These are phyloP conservation scores for Cadophora malorum DNA, from an alignment of 2,329 filamentous ascomycete species.

Conservation along the genomic window DNA sequence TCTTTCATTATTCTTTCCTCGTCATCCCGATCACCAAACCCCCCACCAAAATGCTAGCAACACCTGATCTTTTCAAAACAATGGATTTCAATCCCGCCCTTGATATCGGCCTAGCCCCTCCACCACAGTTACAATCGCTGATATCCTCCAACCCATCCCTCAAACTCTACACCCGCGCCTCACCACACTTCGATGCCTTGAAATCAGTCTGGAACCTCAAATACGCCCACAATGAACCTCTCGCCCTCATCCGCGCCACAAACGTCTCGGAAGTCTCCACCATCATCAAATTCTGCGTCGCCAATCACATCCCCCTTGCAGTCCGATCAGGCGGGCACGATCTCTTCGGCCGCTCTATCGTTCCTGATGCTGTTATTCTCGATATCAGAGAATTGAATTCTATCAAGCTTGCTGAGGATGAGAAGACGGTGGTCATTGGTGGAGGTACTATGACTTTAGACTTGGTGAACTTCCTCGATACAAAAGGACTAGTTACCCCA, in stretches of 20 bases:
- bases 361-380: conserved; percentile 1
- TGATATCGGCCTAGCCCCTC: conserved; percentile 1
- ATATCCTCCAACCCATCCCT: neutral
- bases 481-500: neutral
- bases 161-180: conserved; percentile 6
- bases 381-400: neutral
- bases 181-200: conserved; percentile 1
- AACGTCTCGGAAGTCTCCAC: neutral
- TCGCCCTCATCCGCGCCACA: neutral
- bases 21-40: neutral
- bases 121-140: neutral
- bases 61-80: neutral
- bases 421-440: neutral
- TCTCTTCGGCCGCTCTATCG: neutral
- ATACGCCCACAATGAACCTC: neutral
- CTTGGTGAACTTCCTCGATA: conserved; percentile 2
- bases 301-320: neutral
- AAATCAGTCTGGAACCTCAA: conserved; percentile 12
- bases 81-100: neutral
- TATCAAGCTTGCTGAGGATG: neutral
- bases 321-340: conserved; percentile 5
- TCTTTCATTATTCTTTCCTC: neutral
- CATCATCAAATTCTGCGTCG: neutral
- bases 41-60: neutral
- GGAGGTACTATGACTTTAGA: neutral